A percentile compares a stretch with the other conserved stretches of the same genome.
Conservation (phyloP, 345 rosid species). For the Clausena lansium region DNA sequence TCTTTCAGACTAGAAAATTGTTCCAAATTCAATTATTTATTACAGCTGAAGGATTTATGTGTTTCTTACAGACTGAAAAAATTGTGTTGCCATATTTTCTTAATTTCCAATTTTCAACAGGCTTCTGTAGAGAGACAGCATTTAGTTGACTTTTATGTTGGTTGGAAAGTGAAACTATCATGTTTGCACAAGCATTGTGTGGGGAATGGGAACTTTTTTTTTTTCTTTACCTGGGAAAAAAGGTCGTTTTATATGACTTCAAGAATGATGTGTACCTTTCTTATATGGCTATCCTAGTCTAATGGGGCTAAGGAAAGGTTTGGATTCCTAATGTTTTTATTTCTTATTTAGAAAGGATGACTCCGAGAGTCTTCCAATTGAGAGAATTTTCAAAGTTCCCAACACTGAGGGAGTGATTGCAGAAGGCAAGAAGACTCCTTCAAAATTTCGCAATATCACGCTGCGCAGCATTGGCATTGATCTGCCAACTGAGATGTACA, state of each 20-base stretch:
- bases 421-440: constrained; percentile 79
- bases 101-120: not conserved
- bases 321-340: constrained; percentile 7
- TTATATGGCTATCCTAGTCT: not conserved
- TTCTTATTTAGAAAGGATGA: constrained; percentile 46
- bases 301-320: constrained; percentile 4
- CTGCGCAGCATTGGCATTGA: constrained; percentile 46
- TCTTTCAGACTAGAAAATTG: not conserved
- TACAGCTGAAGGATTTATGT: not conserved
- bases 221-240: not conserved
- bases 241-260: not conserved
- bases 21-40: not conserved
- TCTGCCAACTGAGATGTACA: constrained; percentile 58
- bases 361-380: constrained; percentile 40
- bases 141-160: not conserved
- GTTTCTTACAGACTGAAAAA: not conserved
- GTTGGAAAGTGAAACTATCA: not conserved
- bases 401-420: constrained; percentile 73
- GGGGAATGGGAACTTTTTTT: not conserved
- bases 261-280: not conserved
- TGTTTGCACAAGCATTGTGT: not conserved
- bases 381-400: constrained; percentile 58
- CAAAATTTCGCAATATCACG: constrained; percentile 63
- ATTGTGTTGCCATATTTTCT: not conserved
- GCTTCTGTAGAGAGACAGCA: not conserved